Evolutionary conservation across 2,329 filamentous ascomycete genomes (phyloP).

Genomic region (Paecilomyces formosus): DNA sequence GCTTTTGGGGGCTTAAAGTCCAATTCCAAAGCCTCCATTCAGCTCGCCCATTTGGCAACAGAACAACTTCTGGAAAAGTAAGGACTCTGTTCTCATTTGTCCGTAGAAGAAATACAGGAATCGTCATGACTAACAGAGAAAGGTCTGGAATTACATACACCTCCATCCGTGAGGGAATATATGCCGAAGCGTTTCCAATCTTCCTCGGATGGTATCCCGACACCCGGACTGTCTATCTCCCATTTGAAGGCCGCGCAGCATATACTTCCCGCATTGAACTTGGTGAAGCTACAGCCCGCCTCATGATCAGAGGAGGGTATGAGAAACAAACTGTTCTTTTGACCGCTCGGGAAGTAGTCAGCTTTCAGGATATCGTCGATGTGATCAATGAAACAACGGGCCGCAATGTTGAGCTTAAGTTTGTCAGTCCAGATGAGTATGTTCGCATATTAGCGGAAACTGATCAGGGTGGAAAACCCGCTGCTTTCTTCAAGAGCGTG

Average conservation of each 20-base stretch:
- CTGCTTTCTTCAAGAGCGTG: constrained; percentile 32
- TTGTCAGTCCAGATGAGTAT: constrained; percentile 29
- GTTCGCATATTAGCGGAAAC: constrained; percentile 18
- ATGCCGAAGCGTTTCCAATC: constrained; percentile 53
- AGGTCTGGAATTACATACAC: constrained; percentile 43
- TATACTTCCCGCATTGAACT: constrained; percentile 48
- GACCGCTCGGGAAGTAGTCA: constrained; percentile 29
- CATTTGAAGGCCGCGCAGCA: constrained; percentile 39
- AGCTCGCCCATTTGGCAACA: constrained; percentile 53
- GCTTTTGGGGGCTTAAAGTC: constrained; percentile 44
- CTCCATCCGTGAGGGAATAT: constrained; percentile 51
- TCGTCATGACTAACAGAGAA: background rate
- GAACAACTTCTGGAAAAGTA: constrained; percentile 44
- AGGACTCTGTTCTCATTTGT: background rate
- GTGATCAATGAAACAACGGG: constrained; percentile 31
- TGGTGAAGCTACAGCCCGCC: constrained; percentile 46
- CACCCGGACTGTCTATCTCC: constrained; percentile 21
- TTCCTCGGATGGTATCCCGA: constrained; percentile 43
- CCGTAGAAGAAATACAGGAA: background rate
- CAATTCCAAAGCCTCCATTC: constrained; percentile 43
- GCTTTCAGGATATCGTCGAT: constrained; percentile 26
- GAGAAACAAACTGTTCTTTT: constrained; percentile 31
- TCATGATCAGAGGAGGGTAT: constrained; percentile 38
- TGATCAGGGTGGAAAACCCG: constrained; percentile 30
- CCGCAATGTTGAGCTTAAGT: constrained; percentile 22